Base-by-base conservation (phyloP, 2,329 filamentous ascomycete species). In the Fusarium sp. region DNA sequence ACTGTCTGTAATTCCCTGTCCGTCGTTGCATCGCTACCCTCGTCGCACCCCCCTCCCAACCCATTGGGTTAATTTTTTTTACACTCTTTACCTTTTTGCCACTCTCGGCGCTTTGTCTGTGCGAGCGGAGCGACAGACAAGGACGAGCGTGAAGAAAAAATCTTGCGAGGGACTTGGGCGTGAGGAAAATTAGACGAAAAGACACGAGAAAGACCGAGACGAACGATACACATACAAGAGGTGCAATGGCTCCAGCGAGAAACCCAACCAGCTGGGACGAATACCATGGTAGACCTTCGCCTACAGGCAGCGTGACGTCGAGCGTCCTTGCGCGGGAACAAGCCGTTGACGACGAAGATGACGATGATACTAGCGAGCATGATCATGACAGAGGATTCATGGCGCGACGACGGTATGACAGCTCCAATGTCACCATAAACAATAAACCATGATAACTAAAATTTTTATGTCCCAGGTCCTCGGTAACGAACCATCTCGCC, bases 401-500 rank as follows among this genome's bases (percentile, higher is more conserved):
- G 70, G 67, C 76, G 29, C 80, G 80, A 34, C 79, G 83, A 76
- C 79, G 82, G 79, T 82, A 73, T 42, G 63, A 6, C 27, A 13
- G 37, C 40, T 14, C 29, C 31, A 8, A 9, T 7, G 35, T 14
- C 14, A 14, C 4, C 16, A 24, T 24, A 13, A 9, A 11, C 31
- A 57, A 59, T 11, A n/a, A n/a, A n/a, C n/a, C n/a, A n/a, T n/a
- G n/a, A n/a, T n/a, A n/a, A n/a, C n/a, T n/a, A n/a, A n/a, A n/a
- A n/a, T n/a, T n/a, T n/a, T n/a, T n/a, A n/a, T n/a, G n/a, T n/a
- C n/a, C 27, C 71, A 91, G 90, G 69, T 89, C 89, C n/a, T 92
- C 90, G 8, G 84, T 90, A 42, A 88, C 87, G 35, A 86, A 89
- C 71, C 87, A 87, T 37, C 82, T 93, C 38, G 84, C 88, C 29